Percentiles rank a stretch among this genome's conserved stretches.
phyloP scores from a whole-genome alignment of 495 filamentous ascomycete genomes.

The Talaromyces stipitatus region DNA sequence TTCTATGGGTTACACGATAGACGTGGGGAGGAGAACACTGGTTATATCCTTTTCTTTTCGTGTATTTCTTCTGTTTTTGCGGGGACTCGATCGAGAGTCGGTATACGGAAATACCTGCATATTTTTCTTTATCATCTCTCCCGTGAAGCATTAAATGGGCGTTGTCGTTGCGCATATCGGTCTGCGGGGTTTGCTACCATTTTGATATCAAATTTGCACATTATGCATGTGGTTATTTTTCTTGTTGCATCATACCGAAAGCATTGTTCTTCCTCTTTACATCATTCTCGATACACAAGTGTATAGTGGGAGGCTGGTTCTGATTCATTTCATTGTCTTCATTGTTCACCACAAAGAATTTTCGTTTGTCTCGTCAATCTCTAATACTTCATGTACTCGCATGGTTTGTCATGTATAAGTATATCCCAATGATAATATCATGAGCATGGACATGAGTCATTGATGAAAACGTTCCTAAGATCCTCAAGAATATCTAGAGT shows the following conservation, averaged over 20 bases:
- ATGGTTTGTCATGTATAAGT: not conserved
- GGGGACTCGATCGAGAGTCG: not conserved
- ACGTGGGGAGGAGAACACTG: constrained; percentile 27
- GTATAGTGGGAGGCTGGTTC: constrained; percentile 4
- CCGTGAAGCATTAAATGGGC: constrained; percentile 23
- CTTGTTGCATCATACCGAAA: constrained; percentile 6
- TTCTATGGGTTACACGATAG: constrained; percentile 43
- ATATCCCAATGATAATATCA: not conserved
- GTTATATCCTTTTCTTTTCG: constrained; percentile 16
- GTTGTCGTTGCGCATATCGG: constrained; percentile 13
- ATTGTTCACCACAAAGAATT: not conserved
- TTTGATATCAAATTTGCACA: constrained; percentile 11
- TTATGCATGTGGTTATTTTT: constrained; percentile 9
- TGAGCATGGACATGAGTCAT: not conserved
- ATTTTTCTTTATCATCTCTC: constrained; percentile 9
- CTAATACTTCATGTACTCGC: not conserved
- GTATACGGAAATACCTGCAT: constrained; percentile 11
- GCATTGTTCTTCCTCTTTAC: not conserved
- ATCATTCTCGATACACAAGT: not conserved
- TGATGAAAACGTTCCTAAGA: not conserved
- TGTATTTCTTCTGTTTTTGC: not conserved
- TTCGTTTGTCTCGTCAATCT: not conserved
- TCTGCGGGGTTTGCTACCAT: not conserved
- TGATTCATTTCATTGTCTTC: not conserved
- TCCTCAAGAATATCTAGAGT: too few relatives aligned